phyloP scores from a whole-genome alignment of 2,329 filamentous ascomycete genomes.

The Paraphaeosphaeria minitans region DNA sequence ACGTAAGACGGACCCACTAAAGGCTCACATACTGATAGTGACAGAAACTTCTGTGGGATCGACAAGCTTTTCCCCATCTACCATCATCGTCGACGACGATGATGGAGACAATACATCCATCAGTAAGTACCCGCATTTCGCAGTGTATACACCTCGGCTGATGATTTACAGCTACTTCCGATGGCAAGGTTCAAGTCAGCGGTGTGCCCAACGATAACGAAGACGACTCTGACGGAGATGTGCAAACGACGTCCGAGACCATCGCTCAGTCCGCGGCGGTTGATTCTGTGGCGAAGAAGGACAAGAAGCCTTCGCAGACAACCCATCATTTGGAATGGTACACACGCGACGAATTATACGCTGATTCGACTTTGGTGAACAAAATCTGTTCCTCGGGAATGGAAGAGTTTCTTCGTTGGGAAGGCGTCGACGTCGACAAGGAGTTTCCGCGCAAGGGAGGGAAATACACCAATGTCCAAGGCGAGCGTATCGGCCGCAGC shows the following conservation, averaged over 20 bases:
- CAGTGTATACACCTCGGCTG: too few relatives aligned
- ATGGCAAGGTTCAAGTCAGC: not conserved
- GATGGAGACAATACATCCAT: too few relatives aligned
- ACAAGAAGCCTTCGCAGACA: not conserved
- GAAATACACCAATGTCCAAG: not conserved
- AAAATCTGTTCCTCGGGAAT: not conserved
- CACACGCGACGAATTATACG: not conserved
- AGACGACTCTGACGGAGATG: not conserved
- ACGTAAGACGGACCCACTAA: too few relatives aligned
- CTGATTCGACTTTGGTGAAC: not conserved
- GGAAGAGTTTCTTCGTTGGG: not conserved
- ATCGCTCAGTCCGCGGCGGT: not conserved
- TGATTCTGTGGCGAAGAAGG: not conserved
- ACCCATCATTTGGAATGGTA: not conserved
- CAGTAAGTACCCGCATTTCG: too few relatives aligned
- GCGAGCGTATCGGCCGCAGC: not conserved
- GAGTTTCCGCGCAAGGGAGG: not conserved
- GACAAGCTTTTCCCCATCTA: too few relatives aligned
- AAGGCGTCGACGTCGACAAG: not conserved
- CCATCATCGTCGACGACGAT: too few relatives aligned
- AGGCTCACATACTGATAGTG: too few relatives aligned
- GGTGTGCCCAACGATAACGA: not conserved
- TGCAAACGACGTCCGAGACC: not conserved
- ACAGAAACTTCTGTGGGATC: too few relatives aligned
- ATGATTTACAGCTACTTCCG: too few relatives aligned